phyloP scores from a whole-genome alignment of 139 green algal genomes.

The Volvox reticuliferus region DNA sequence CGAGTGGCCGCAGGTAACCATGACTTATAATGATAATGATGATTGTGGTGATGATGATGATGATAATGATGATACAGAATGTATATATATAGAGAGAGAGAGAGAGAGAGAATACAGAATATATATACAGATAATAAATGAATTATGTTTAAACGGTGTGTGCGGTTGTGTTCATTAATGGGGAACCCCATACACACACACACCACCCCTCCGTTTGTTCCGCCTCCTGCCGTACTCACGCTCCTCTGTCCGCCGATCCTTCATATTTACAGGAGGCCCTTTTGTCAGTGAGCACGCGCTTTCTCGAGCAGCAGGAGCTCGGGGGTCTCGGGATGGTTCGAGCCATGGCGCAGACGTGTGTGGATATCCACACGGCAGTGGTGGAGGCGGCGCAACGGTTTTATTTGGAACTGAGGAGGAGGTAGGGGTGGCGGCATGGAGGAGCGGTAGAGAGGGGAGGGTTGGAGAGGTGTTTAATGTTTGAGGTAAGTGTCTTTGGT shows the following conservation, averaged over 20 bases:
- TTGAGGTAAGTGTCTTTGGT: no score
- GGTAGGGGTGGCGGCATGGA: conserved; percentile 34
- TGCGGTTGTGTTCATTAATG: no score
- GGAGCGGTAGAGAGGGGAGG: not conserved
- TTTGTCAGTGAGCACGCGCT: conserved; percentile 56
- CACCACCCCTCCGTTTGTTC: not conserved
- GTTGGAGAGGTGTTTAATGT: no score
- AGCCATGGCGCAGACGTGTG: conserved; percentile 54
- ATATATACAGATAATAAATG: no score
- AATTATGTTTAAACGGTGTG: no score
- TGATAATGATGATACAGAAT: no score
- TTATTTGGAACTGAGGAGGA: conserved; percentile 71
- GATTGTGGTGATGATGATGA: not conserved
- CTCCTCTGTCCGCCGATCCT: not conserved
- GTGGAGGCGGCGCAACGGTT: conserved; percentile 62
- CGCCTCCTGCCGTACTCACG: not conserved
- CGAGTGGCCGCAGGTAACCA: conserved; percentile 61
- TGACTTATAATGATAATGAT: not conserved
- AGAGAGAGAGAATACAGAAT: no score
- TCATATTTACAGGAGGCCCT: conserved; percentile 57
- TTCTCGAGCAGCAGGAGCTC: conserved; percentile 54
- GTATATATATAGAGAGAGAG: no score
- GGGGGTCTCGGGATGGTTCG: conserved; percentile 29
- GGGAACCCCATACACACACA: not conserved
- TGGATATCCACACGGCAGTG: conserved; percentile 77